Conservation (phyloP, 2,329 filamentous ascomycete genomes). For the Apiospora saccharicola region DNA sequence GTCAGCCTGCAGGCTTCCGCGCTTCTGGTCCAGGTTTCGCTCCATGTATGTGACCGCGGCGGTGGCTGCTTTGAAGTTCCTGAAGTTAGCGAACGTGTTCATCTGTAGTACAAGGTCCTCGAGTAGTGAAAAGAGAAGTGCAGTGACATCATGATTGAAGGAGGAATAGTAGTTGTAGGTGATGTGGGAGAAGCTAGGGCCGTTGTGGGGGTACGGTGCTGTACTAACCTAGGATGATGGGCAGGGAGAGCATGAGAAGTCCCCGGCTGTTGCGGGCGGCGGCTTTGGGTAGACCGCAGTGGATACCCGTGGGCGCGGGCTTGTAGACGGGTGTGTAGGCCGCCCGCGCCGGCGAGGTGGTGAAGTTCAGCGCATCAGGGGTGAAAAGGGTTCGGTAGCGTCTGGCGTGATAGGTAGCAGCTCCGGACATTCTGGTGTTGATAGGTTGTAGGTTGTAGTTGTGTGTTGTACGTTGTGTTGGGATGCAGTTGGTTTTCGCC, state of each 20-base stretch:
- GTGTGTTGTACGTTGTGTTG: not conserved
- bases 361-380: slow-evolving; percentile 28
- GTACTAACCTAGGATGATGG: slow-evolving; percentile 21
- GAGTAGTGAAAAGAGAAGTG: not conserved
- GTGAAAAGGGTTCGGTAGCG: slow-evolving; percentile 28
- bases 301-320: slow-evolving; percentile 27
- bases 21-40: slow-evolving; percentile 13
- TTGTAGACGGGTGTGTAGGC: slow-evolving; percentile 26
- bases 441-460: not conserved
- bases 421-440: slow-evolving; percentile 8
- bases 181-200: not conserved
- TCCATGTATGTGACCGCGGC: slow-evolving; percentile 19
- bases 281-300: slow-evolving; percentile 27
- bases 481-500: not conserved
- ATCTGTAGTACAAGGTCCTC: not conserved
- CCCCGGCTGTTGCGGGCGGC: slow-evolving; percentile 22
- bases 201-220: not conserved
- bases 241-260: slow-evolving; percentile 2
- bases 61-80: slow-evolving; percentile 17
- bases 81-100: not conserved
- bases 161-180: not conserved
- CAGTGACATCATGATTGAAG: not conserved
- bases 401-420: slow-evolving; percentile 27
- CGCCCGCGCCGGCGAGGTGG: slow-evolving; percentile 11
- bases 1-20: slow-evolving; percentile 14